Evolutionary conservation across 768 basidiomycete species (phyloP).

Genomic region (Candolleomyces aberdarensis): DNA sequence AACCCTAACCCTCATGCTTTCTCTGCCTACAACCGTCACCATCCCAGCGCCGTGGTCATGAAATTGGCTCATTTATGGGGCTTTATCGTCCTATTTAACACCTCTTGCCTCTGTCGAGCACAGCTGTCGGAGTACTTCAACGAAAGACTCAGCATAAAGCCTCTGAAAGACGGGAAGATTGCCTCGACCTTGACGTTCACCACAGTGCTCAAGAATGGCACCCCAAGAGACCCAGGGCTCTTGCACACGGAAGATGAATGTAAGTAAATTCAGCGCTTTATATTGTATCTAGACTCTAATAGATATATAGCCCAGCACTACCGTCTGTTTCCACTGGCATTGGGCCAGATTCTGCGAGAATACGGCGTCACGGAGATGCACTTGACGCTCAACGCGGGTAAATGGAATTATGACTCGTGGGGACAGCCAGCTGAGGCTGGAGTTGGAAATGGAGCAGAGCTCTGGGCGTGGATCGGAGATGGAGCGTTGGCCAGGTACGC

Average conservation of each 20-base stretch:
- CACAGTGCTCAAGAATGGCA: conserved; percentile 51
- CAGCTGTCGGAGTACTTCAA: conserved; percentile 41
- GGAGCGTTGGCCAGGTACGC: conserved; percentile 48
- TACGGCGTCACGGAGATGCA: conserved; percentile 88
- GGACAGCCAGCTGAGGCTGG: conserved; percentile 74
- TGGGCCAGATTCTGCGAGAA: conserved; percentile 84
- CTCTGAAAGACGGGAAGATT: conserved; percentile 82
- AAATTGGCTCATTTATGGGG: conserved; percentile 23
- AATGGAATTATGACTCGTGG: conserved; percentile 87
- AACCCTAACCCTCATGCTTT: no score
- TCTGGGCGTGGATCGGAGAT: conserved; percentile 92
- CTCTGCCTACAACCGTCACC: conserved; percentile 9
- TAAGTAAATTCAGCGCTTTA: conserved; percentile 20
- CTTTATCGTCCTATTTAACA: not conserved
- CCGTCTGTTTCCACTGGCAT: conserved; percentile 77
- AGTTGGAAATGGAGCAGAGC: conserved; percentile 82
- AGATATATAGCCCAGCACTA: conserved; percentile 71
- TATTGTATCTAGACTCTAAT: not conserved
- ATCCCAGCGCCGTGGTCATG: conserved; percentile 25
- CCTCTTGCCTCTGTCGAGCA: not conserved
- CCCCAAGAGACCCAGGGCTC: conserved; percentile 54
- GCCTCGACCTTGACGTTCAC: conserved; percentile 78
- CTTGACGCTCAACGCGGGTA: conserved; percentile 86
- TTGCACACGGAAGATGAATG: conserved; percentile 48
- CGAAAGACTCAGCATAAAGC: conserved; percentile 39